phyloP scores from a whole-genome alignment of 2,329 filamentous ascomycete genomes.

The Macrophomina tecta region DNA sequence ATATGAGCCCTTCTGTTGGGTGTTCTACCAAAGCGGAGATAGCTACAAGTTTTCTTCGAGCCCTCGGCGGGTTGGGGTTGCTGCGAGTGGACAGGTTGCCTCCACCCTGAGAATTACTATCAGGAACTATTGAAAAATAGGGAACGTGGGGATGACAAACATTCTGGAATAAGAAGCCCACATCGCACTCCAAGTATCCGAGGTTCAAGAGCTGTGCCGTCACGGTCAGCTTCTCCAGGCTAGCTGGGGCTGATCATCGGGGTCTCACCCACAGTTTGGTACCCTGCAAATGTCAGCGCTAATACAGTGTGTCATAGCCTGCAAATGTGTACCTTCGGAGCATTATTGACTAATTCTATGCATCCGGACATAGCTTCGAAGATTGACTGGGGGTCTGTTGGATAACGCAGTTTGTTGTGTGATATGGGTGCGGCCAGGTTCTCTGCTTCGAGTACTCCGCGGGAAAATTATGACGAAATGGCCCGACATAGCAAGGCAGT shows the following conservation, averaged over 20 bases:
- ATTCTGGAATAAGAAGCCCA: constrained; percentile 44
- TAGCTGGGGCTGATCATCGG: not conserved
- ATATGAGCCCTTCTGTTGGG: constrained; percentile 43
- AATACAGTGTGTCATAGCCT: too few species aligned
- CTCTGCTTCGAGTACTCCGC: too few species aligned
- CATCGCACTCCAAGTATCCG: constrained; percentile 44
- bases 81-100: constrained; percentile 38
- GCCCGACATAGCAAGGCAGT: too few species aligned
- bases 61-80: constrained; percentile 35
- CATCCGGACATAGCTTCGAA: not conserved
- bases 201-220: constrained; percentile 38
- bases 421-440: too few species aligned
- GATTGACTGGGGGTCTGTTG: not conserved
- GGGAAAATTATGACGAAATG: too few species aligned
- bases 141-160: constrained; percentile 34
- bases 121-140: not conserved
- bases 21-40: constrained; percentile 39
- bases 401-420: not conserved
- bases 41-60: constrained; percentile 41
- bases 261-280: constrained; percentile 43
- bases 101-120: constrained; percentile 17
- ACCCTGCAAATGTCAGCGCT: constrained; percentile 34
- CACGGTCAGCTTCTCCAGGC: not conserved
- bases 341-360: not conserved
- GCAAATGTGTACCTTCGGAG: not conserved